These are phyloP conservation scores for Gyrodon lividus DNA, from an alignment of 768 basidiomycete species.

Conservation along the genomic window DNA sequence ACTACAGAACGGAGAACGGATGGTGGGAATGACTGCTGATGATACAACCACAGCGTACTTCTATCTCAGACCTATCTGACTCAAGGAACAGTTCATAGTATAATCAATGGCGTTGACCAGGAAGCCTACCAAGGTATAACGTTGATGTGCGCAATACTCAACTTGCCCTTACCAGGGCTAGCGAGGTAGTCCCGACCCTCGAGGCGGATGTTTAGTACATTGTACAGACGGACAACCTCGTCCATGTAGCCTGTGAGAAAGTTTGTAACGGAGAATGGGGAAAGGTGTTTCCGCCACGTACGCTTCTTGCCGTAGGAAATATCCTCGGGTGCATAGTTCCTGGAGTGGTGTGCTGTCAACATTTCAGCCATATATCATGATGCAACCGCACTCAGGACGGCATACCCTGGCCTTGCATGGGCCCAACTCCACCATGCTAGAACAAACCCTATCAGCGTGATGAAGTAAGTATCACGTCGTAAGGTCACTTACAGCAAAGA, in stretches of 20 bases:
- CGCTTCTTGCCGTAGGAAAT: slow-evolving; percentile 69
- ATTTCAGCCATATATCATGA: slow-evolving; percentile 9
- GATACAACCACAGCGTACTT: neutral
- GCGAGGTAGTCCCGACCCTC: slow-evolving; percentile 73
- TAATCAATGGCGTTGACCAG: neutral
- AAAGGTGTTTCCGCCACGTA: slow-evolving; percentile 23
- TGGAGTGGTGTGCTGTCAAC: slow-evolving; percentile 65
- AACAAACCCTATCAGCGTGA: neutral
- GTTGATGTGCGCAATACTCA: slow-evolving; percentile 73
- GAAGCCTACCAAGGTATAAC: slow-evolving; percentile 54
- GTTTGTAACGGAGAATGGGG: neutral
- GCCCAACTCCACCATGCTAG: slow-evolving; percentile 78
- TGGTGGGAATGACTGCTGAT: neutral
- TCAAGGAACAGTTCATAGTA: slow-evolving; percentile 11
- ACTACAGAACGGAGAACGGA: neutral
- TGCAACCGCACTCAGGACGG: neutral
- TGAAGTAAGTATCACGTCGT: no score
- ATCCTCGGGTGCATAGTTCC: slow-evolving; percentile 59
- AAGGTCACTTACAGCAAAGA: slow-evolving; percentile 59
- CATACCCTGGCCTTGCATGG: slow-evolving; percentile 79
- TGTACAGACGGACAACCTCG: slow-evolving; percentile 80
- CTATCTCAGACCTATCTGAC: neutral
- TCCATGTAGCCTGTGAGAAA: slow-evolving; percentile 60
- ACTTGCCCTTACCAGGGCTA: slow-evolving; percentile 68
- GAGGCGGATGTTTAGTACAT: slow-evolving; percentile 82